Conservation (phyloP, 2,329 filamentous ascomycete genomes). For the Trichoderma simmonsii region DNA sequence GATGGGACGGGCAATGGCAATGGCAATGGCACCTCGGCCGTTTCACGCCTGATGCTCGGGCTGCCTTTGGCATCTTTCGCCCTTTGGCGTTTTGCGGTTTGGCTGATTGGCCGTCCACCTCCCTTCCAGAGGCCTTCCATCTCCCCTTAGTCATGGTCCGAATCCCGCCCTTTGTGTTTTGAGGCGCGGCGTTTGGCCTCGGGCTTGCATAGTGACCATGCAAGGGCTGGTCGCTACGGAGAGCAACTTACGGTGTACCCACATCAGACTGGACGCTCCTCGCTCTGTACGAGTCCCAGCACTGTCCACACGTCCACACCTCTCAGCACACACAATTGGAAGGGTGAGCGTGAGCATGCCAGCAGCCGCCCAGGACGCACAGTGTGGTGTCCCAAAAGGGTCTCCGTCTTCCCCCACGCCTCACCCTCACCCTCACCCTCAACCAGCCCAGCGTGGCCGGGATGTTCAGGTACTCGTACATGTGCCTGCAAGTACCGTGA, state of each 20-base stretch:
- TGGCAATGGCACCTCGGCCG: neutral
- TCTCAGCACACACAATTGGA: neutral
- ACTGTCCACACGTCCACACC: neutral
- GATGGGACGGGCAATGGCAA: neutral
- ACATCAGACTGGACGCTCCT: neutral
- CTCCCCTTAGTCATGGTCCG: slow-evolving; percentile 7
- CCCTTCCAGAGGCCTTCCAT: slow-evolving; percentile 5
- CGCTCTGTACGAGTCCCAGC: neutral
- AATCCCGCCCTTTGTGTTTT: slow-evolving; percentile 6
- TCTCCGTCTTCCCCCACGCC: slow-evolving; percentile 3
- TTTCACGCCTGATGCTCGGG: neutral
- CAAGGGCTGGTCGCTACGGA: slow-evolving; percentile 11
- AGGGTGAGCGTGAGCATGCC: slow-evolving; percentile 6
- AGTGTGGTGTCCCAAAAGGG: slow-evolving; percentile 13
- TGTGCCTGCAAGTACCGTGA: slow-evolving; percentile 3
- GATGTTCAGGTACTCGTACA: neutral
- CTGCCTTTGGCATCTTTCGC: neutral
- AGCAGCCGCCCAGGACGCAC: slow-evolving; percentile 12
- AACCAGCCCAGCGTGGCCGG: neutral
- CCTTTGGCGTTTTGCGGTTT: neutral
- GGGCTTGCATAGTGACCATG: slow-evolving; percentile 4
- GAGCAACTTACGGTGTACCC: slow-evolving; percentile 12
- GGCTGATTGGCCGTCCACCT: neutral
- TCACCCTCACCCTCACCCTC: neutral
- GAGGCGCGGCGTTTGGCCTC: neutral